Conservation (phyloP, 192 early-diverging fungal species). For the Geranomyces variabilis region DNA sequence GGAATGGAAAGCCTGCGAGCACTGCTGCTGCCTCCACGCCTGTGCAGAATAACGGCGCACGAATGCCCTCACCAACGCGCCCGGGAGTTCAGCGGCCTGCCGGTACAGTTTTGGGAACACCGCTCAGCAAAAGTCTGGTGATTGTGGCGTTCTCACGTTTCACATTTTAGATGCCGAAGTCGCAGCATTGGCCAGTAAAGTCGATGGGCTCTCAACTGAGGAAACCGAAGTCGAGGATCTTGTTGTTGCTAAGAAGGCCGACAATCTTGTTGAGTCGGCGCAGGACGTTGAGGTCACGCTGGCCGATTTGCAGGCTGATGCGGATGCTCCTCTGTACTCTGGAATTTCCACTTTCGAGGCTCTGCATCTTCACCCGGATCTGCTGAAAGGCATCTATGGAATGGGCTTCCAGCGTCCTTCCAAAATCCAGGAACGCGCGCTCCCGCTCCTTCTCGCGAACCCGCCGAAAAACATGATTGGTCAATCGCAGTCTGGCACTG, state of each 20-base stretch:
- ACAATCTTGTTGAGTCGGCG: slow-evolving; percentile 10
- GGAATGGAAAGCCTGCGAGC: neutral
- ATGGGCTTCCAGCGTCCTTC: slow-evolving; percentile 93
- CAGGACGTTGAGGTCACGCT: slow-evolving; percentile 67
- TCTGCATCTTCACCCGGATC: slow-evolving; percentile 60
- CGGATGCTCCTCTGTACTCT: slow-evolving; percentile 76
- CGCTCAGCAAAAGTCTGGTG: neutral
- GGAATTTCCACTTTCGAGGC: slow-evolving; percentile 70
- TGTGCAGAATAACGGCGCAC: neutral
- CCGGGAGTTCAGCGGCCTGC: neutral
- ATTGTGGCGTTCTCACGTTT: too few relatives aligned
- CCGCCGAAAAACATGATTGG: slow-evolving; percentile 97
- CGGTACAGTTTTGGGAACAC: neutral
- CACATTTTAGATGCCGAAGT: slow-evolving; percentile 10
- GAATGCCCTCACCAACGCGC: neutral
- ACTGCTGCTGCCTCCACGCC: neutral
- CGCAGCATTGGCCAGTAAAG: slow-evolving; percentile 13
- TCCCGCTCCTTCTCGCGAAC: slow-evolving; percentile 83
- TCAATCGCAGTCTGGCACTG: slow-evolving; percentile 97
- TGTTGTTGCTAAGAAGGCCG: slow-evolving; percentile 1
- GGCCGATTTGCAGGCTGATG: slow-evolving; percentile 69
- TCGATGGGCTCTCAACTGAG: slow-evolving; percentile 30
- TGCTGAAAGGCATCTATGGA: slow-evolving; percentile 91
- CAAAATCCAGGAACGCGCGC: slow-evolving; percentile 92
- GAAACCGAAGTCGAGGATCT: slow-evolving; percentile 29